These are phyloP conservation scores for Streptanthus diversifolius DNA, from an alignment of 345 rosid species.

Conservation along the genomic window DNA sequence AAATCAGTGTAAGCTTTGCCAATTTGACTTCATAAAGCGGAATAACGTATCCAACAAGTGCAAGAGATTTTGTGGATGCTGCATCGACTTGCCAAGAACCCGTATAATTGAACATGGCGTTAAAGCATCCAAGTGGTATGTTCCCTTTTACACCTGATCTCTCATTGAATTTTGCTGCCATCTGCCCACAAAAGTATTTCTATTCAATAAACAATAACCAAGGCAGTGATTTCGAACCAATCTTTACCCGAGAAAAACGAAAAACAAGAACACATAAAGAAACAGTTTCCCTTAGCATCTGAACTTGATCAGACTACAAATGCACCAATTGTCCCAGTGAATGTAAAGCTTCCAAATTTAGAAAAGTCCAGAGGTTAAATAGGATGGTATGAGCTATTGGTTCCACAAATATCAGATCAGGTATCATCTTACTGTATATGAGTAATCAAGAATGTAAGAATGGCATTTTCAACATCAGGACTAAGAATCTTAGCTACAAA, in stretches of 20 bases:
- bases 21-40: conserved; percentile 62
- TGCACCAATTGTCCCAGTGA: neutral
- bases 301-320: neutral
- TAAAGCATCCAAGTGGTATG: conserved; percentile 92
- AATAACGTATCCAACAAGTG: conserved; percentile 77
- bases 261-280: neutral
- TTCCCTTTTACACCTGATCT: conserved; percentile 66
- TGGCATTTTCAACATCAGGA: neutral
- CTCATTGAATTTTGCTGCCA: conserved; percentile 75
- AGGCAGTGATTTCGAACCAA: no score
- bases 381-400: neutral
- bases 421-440: neutral
- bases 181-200: conserved; percentile 36
- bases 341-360: conserved; percentile 20
- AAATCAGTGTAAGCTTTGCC: conserved; percentile 47
- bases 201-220: neutral
- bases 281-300: neutral
- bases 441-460: conserved; percentile 14
- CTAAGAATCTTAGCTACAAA: neutral
- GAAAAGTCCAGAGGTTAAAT: neutral
- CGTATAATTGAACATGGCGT: conserved; percentile 94
- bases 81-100: conserved; percentile 95
- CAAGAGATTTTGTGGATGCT: conserved; percentile 90
- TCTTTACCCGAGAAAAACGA: no score
- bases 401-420: conserved; percentile 19